A percentile compares a stretch with the other conserved stretches of the same genome.
Conservation (phyloP, 768 basidiomycete species). For the Trametopsis cervina region DNA sequence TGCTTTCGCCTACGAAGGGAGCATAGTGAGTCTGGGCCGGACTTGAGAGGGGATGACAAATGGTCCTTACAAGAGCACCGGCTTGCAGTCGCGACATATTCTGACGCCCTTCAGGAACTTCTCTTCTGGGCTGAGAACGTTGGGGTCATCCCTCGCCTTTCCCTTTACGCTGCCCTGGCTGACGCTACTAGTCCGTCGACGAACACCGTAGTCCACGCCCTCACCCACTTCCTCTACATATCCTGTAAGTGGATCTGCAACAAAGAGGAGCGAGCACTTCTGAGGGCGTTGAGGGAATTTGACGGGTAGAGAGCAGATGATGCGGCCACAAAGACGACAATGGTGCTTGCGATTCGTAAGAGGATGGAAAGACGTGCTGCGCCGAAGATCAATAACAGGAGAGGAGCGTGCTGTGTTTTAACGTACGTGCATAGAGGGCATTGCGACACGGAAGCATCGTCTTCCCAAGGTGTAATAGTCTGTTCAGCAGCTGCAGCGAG, state of each 20-base stretch:
- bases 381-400: too few species aligned
- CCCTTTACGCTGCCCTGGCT: slow-evolving; percentile 20
- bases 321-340: slow-evolving; percentile 87
- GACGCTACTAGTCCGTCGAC: slow-evolving; percentile 34
- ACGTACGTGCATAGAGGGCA: slow-evolving; percentile 84
- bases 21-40: slow-evolving; percentile 1
- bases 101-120: slow-evolving; percentile 87
- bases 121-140: slow-evolving; percentile 48
- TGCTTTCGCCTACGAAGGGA: slow-evolving; percentile 59
- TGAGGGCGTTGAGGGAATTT: slow-evolving; percentile 61
- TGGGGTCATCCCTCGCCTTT: slow-evolving; percentile 32
- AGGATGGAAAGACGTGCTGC: slow-evolving; percentile 71
- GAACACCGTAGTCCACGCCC: slow-evolving; percentile 79
- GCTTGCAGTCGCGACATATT: slow-evolving; percentile 79
- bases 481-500: slow-evolving; percentile 66
- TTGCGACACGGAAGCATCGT: slow-evolving; percentile 64
- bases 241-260: slow-evolving; percentile 75
- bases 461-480: slow-evolving; percentile 91
- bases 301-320: slow-evolving; percentile 84
- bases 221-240: slow-evolving; percentile 80
- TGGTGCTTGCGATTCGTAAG: slow-evolving; percentile 94
- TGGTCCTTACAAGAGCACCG: slow-evolving; percentile 64
- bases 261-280: slow-evolving; percentile 75
- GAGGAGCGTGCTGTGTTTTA: not conserved
- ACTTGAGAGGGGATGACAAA: not conserved